Evolutionary conservation across 164 flowering plant species (phyloP).

Genomic region (Saururus chinensis): DNA sequence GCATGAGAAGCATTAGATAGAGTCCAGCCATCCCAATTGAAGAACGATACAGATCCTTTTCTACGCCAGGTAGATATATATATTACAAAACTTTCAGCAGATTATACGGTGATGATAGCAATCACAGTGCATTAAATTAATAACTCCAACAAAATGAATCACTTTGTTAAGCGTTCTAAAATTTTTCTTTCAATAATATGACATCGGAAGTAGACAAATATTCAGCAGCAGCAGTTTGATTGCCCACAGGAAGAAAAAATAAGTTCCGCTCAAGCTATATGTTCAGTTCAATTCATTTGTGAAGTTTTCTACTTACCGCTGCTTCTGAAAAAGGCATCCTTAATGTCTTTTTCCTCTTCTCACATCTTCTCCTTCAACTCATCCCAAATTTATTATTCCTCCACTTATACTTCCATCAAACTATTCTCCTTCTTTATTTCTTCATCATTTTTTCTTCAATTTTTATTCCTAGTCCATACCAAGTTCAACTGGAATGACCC

Average conservation of each 20-base stretch:
- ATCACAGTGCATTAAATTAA: not conserved
- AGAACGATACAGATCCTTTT: slow-evolving; percentile 74
- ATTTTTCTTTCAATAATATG: not conserved
- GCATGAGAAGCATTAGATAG: slow-evolving; percentile 84
- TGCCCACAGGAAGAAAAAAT: too few species aligned
- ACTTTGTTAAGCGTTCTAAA: not conserved
- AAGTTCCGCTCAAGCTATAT: not conserved
- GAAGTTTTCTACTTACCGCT: too few species aligned
- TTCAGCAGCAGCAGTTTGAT: not conserved
- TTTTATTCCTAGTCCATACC: too few species aligned
- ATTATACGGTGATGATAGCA: too few species aligned
- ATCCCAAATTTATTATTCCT: too few species aligned
- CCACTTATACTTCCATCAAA: too few species aligned
- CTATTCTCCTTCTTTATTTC: too few species aligned
- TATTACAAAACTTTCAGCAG: not conserved
- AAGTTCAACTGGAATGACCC: too few species aligned
- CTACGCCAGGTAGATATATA: slow-evolving; percentile 31
- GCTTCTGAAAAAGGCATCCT: too few species aligned
- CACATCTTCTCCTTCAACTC: too few species aligned
- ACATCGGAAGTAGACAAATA: not conserved
- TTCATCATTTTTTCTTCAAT: too few species aligned
- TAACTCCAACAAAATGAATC: not conserved
- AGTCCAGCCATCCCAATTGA: slow-evolving; percentile 89
- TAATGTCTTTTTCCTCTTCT: too few species aligned
- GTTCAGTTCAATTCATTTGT: not conserved